Conservation (phyloP, 495 filamentous ascomycete species). For the Immersiella caudata region DNA sequence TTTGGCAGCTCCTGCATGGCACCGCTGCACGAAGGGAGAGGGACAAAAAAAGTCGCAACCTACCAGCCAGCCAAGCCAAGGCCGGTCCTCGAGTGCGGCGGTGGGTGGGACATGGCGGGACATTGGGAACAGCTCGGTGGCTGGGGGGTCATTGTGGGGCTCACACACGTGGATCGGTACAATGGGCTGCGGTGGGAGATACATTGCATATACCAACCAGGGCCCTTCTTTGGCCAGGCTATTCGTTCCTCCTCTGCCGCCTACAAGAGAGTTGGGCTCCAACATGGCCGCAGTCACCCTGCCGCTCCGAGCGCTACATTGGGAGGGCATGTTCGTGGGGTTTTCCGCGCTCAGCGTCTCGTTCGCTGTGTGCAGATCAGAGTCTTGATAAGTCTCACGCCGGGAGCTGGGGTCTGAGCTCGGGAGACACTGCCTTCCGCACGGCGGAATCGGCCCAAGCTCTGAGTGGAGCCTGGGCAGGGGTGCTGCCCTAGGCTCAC, state of each 20-base stretch:
- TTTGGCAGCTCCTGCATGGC: conserved; percentile 15
- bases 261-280: conserved; percentile 5
- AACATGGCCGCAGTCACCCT: background rate
- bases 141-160: conserved; percentile 12
- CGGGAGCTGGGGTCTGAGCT: background rate
- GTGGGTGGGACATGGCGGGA: conserved; percentile 16
- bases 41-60: background rate
- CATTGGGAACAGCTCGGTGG: conserved; percentile 9
- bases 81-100: conserved; percentile 2
- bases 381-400: background rate
- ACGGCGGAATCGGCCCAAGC: background rate
- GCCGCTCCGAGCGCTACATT: background rate
- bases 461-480: conserved; percentile 1
- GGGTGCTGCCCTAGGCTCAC: background rate
- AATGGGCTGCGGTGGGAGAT: conserved; percentile 13
- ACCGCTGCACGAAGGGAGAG: background rate
- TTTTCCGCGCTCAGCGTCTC: background rate
- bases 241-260: background rate
- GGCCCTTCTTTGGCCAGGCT: conserved; percentile 2
- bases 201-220: conserved; percentile 12
- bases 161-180: conserved; percentile 16
- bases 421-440: background rate
- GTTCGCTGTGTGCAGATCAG: background rate
- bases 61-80: background rate
- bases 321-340: background rate